Evolutionary conservation across 768 basidiomycete genomes (phyloP).

Genomic region (Crucibulum laeve): DNA sequence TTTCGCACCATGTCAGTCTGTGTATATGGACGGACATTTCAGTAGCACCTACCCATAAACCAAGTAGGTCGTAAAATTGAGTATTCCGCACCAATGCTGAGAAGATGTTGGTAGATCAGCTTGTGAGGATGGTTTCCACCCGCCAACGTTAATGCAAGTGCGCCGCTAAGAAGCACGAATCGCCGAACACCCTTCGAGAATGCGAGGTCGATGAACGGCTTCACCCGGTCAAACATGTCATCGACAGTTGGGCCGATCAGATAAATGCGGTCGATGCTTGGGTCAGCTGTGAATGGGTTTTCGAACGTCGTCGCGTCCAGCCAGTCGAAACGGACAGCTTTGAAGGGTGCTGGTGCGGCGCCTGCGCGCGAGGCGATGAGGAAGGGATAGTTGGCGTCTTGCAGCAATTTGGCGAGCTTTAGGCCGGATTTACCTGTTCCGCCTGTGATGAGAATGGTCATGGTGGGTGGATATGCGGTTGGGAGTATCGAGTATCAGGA

Average conservation of each 20-base stretch:
- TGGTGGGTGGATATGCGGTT: too few relatives aligned
- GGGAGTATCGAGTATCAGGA: too few relatives aligned
- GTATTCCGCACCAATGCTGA: too few relatives aligned
- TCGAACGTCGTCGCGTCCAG: slow-evolving; percentile 14
- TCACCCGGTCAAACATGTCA: slow-evolving; percentile 12
- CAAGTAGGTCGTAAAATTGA: too few relatives aligned
- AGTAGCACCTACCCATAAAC: too few relatives aligned
- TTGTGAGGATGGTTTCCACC: too few relatives aligned
- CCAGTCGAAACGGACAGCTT: slow-evolving; percentile 19
- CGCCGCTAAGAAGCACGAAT: slow-evolving; percentile 21
- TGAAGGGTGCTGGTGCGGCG: slow-evolving; percentile 12
- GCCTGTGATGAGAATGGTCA: slow-evolving; percentile 23
- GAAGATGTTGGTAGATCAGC: too few relatives aligned
- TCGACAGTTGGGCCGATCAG: slow-evolving; percentile 12
- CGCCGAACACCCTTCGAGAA: slow-evolving; percentile 16
- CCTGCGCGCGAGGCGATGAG: slow-evolving; percentile 18
- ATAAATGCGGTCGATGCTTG: slow-evolving; percentile 15
- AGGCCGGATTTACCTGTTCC: slow-evolving; percentile 18
- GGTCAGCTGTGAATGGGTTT: slow-evolving; percentile 10
- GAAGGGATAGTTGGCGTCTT: slow-evolving; percentile 11
- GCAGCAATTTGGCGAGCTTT: slow-evolving; percentile 14
- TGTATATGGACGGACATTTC: too few relatives aligned
- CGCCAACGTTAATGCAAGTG: too few relatives aligned
- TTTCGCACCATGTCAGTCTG: too few relatives aligned
- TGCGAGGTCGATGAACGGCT: slow-evolving; percentile 18